Percentiles rank a stretch among this genome's conserved stretches.
These are phyloP conservation scores for Cicer bijugum DNA, from an alignment of 306 rosid genomes.

Conservation along the genomic window DNA sequence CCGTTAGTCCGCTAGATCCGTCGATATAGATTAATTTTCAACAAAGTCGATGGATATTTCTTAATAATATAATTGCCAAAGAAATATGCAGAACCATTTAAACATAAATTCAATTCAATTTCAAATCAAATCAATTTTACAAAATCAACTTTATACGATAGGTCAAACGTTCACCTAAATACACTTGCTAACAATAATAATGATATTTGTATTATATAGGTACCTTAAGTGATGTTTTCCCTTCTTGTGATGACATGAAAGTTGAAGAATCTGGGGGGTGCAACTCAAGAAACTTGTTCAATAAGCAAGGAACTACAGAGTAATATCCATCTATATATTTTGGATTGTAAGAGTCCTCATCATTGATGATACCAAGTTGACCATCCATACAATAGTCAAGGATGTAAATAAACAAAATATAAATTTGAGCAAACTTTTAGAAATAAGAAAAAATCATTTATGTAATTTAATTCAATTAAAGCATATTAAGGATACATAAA, in stretches of 20 bases:
- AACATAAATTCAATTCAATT: too few relatives aligned
- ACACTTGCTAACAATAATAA: too few relatives aligned
- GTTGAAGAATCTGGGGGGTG: constrained; percentile 49
- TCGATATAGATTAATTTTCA: too few relatives aligned
- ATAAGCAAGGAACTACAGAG: constrained; percentile 60
- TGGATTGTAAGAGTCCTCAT: constrained; percentile 53
- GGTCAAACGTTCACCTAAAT: too few relatives aligned
- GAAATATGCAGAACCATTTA: too few relatives aligned
- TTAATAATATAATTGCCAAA: too few relatives aligned
- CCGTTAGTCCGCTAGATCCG: too few relatives aligned
- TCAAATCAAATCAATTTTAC: too few relatives aligned
- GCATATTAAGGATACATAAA: constrained; percentile 75
- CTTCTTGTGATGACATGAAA: constrained; percentile 55
- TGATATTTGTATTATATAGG: too few relatives aligned
- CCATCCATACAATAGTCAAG: constrained; percentile 87
- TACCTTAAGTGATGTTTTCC: constrained; percentile 53
- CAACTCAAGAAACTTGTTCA: constrained; percentile 59
- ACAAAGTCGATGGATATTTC: too few relatives aligned
- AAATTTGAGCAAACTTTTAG: constrained; percentile 34
- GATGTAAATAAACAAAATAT: constrained; percentile 38
- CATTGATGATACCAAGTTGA: constrained; percentile 77
- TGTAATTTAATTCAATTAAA: constrained; percentile 35
- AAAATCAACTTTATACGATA: too few relatives aligned
- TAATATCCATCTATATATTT: constrained; percentile 55
- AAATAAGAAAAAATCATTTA: constrained; percentile 31